Evolutionary conservation across 192 early-diverging fungal genomes (phyloP).

Genomic region (Coemansia sp.): DNA sequence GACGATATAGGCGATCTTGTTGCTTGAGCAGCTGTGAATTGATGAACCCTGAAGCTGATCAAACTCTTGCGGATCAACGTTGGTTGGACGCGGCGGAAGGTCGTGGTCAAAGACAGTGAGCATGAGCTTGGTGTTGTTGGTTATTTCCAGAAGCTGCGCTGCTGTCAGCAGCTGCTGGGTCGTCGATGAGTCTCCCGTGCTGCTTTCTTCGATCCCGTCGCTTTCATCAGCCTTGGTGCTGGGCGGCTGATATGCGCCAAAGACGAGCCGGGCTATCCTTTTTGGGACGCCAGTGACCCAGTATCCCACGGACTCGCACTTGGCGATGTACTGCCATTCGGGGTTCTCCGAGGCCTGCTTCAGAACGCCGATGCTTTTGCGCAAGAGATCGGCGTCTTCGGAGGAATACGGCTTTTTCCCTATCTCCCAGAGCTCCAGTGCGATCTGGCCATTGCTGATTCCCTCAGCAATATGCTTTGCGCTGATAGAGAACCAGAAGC

Average conservation of each 20-base stretch:
- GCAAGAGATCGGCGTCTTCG: constrained; percentile 26
- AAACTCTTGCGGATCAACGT: constrained; percentile 34
- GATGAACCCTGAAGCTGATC: constrained; percentile 16
- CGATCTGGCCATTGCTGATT: constrained; percentile 29
- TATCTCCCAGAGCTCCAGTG: constrained; percentile 38
- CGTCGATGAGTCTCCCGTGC: background rate
- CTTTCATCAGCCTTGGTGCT: background rate
- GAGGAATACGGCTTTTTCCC: constrained; percentile 37
- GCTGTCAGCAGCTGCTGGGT: constrained; percentile 18
- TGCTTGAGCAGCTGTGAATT: constrained; percentile 19
- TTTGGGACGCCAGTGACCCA: constrained; percentile 20
- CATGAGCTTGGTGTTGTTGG: constrained; percentile 15
- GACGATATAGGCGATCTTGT: constrained; percentile 39
- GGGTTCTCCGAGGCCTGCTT: constrained; percentile 27
- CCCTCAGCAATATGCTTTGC: constrained; percentile 36
- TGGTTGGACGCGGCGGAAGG: constrained; percentile 34
- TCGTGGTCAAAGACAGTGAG: constrained; percentile 18
- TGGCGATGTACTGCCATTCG: constrained; percentile 26
- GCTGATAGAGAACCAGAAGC: constrained; percentile 64
- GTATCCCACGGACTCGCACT: constrained; percentile 32
- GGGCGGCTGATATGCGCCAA: background rate
- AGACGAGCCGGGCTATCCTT: background rate
- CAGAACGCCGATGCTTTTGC: constrained; percentile 20
- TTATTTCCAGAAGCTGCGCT: constrained; percentile 18
- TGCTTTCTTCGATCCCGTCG: background rate